These are phyloP conservation scores for Ustilago hordei DNA, from an alignment of 1,284 basidiomycete species.

Conservation along the genomic window DNA sequence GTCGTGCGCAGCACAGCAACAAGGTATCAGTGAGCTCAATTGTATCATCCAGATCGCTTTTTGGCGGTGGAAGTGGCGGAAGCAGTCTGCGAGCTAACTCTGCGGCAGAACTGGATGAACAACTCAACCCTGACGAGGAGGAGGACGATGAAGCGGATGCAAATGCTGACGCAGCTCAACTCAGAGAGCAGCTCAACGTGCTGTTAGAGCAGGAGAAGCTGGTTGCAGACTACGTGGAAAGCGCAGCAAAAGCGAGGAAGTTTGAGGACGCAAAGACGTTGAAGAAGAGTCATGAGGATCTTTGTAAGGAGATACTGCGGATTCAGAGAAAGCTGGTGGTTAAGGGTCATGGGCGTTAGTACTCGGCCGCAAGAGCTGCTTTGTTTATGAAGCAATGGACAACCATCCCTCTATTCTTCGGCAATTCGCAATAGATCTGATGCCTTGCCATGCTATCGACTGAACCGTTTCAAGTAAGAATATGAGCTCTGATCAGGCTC, in stretches of 20 bases:
- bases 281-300: slow-evolving; percentile 58
- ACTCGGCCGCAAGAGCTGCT: not conserved
- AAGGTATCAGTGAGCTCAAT: slow-evolving; percentile 39
- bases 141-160: slow-evolving; percentile 11
- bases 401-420: not conserved
- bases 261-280: slow-evolving; percentile 63
- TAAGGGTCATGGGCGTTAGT: slow-evolving; percentile 21
- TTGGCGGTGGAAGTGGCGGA: slow-evolving; percentile 32
- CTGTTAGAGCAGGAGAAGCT: slow-evolving; percentile 63
- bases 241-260: slow-evolving; percentile 59
- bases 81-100: slow-evolving; percentile 6
- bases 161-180: slow-evolving; percentile 27
- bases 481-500: not conserved
- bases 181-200: slow-evolving; percentile 53
- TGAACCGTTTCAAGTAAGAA: not conserved
- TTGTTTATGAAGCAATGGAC: not conserved
- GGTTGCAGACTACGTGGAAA: slow-evolving; percentile 56
- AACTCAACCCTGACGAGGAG: slow-evolving; percentile 7
- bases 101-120: slow-evolving; percentile 10
- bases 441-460: not conserved
- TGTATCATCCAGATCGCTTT: slow-evolving; percentile 39
- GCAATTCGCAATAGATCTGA: not conserved
- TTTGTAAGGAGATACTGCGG: slow-evolving; percentile 58
- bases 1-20: slow-evolving; percentile 18
- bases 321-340: slow-evolving; percentile 43